Evolutionary conservation across 2,329 filamentous ascomycete species (phyloP).

Genomic region (Penicillium sp.): DNA sequence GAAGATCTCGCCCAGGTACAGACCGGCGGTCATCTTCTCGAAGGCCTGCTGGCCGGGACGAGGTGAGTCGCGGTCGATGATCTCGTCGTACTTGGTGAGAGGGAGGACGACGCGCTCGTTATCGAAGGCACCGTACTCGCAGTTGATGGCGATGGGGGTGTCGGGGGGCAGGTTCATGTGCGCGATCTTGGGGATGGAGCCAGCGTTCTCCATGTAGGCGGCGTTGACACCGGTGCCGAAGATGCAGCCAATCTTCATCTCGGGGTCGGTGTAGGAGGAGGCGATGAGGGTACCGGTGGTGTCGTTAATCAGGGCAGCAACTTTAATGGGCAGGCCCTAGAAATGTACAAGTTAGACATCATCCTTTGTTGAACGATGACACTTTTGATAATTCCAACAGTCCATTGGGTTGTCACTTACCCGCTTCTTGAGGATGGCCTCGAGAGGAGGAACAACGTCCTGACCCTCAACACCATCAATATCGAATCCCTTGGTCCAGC

Average conservation of each 20-base stretch:
- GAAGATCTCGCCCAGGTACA: slow-evolving; percentile 95
- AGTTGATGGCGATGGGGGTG: slow-evolving; percentile 92
- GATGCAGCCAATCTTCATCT: slow-evolving; percentile 95
- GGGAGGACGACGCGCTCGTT: slow-evolving; percentile 90
- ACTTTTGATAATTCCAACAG: background rate
- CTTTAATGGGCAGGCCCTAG: slow-evolving; percentile 86
- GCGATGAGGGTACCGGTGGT: slow-evolving; percentile 97
- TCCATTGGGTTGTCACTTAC: slow-evolving; percentile 51
- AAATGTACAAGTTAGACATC: slow-evolving; percentile 22
- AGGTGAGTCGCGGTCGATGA: slow-evolving; percentile 89
- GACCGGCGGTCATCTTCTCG: slow-evolving; percentile 96
- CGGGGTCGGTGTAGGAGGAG: slow-evolving; percentile 91
- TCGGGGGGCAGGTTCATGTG: slow-evolving; percentile 87
- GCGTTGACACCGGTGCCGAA: slow-evolving; percentile 98
- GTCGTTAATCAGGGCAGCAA: slow-evolving; percentile 94
- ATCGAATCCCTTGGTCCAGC: slow-evolving; percentile 98
- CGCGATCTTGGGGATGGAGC: slow-evolving; percentile 89
- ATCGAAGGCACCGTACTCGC: slow-evolving; percentile 96
- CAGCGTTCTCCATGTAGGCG: slow-evolving; percentile 94
- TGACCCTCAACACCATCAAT: slow-evolving; percentile 89
- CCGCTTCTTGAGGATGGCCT: slow-evolving; percentile 73
- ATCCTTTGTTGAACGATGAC: background rate
- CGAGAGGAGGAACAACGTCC: slow-evolving; percentile 88
- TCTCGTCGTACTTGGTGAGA: slow-evolving; percentile 81
- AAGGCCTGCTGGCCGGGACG: slow-evolving; percentile 93